Evolutionary conservation across 83 land plant species (phyloP).

Genomic region (Isoetes engelmannii): DNA sequence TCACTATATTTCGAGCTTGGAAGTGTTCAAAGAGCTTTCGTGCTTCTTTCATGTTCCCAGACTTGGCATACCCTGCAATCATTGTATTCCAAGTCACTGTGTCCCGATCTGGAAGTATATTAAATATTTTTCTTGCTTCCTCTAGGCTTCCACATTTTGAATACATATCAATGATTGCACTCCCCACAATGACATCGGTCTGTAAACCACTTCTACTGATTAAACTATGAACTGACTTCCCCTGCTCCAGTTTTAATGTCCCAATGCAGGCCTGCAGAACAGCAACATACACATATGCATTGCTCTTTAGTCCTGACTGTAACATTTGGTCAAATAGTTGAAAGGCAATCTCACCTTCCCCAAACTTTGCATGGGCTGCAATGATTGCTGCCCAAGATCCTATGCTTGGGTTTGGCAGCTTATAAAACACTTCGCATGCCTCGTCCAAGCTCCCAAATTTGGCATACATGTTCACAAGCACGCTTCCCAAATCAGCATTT

Average conservation of each 20-base stretch:
- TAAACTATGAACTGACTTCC: constrained; percentile 13
- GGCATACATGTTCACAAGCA: too few relatives aligned
- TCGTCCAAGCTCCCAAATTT: too few relatives aligned
- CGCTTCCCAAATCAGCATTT: too few relatives aligned
- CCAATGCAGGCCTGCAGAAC: constrained; percentile 10
- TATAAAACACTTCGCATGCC: too few relatives aligned
- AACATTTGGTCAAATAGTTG: constrained; percentile 4
- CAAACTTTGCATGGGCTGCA: too few relatives aligned
- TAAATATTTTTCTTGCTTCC: constrained; percentile 22
- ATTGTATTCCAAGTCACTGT: constrained; percentile 19
- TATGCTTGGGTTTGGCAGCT: too few relatives aligned
- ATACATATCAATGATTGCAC: constrained; percentile 38
- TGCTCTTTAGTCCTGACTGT: not conserved
- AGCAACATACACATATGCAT: not conserved
- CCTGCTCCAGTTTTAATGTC: not conserved
- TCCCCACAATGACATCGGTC: constrained; percentile 7
- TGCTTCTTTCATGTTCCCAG: not conserved
- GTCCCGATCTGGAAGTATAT: constrained; percentile 20
- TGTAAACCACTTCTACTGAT: constrained; percentile 6
- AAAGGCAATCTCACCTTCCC: too few relatives aligned
- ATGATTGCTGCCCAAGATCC: too few relatives aligned
- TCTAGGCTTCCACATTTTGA: constrained; percentile 32
- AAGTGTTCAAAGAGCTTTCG: too few relatives aligned
- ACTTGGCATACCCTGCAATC: constrained; percentile 15
- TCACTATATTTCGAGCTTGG: too few relatives aligned